Evolutionary conservation across 2,329 filamentous ascomycete genomes (phyloP), one percentile per base, ranked within the genome.

Genomic region (Ascosphaera aggregata): DNA sequence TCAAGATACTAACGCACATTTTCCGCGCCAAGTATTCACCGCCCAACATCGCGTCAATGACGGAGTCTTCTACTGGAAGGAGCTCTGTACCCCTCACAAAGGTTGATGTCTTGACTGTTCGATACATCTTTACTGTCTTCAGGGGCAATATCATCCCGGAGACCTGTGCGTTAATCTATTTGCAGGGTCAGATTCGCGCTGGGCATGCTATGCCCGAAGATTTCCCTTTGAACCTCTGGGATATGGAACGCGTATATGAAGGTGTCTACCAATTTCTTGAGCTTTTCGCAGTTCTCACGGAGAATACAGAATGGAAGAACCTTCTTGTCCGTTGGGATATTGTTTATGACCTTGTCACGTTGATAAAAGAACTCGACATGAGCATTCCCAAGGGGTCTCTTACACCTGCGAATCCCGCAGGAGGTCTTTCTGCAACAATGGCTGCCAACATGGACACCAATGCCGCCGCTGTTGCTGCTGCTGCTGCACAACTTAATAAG

Each of bases 201-300:
- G 74, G 76, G 22, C 67, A 74, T 41, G 73, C 76, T 13, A 71
- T 86, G 43, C 74, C 81, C 0, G 73, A 80, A 44, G 85, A 94
- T 50, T 95, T 94, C 49, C 86, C 86, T 0, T 74, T 94, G 1
- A 91, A 95, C 49, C 69, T 84, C 36, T 95, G 86, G 86, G 86
- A 95, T 50, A 92, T 95, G 78, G 86, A 95, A 54, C 73, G 86
- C 11, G 86, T 91, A 42, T 93, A 92, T 54, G 86, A 95, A 51
- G 86, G 86, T 1, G 72, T 95, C 1, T 82, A 85, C 39, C 85
- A 94, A 55, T 93, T 92, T 51, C 71, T 95, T 1, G 85, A 94
- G 48, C 92, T 95, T 53, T 78, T 94, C 40, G 82, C 79, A 13
- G 85, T 89, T 0, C 71, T 93, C 19, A 84, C 81, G 0, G 85